These are phyloP conservation scores for Iris pallida DNA, from an alignment of 116 monocot species.

Conservation along the genomic window DNA sequence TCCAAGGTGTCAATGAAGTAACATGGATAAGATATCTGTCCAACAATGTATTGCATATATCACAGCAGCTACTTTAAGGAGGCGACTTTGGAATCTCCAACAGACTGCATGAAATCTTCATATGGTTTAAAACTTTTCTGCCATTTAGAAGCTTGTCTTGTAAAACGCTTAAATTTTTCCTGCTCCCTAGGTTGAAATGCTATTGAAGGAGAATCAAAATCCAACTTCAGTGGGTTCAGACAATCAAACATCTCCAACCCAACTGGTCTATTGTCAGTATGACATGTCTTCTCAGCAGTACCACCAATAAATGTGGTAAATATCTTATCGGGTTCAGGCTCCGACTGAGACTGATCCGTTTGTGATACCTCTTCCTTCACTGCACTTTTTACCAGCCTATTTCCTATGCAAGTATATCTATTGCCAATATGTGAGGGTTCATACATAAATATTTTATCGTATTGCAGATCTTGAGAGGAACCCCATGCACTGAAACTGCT, in stretches of 20 bases:
- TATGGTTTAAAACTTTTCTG: constrained; percentile 40
- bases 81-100: constrained; percentile 21
- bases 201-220: constrained; percentile 36
- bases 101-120: constrained; percentile 45
- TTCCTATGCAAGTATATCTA: background rate
- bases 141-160: constrained; percentile 55
- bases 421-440: constrained; percentile 20
- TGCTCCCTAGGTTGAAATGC: constrained; percentile 34
- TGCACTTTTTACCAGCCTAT: background rate
- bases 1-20: too few relatives aligned
- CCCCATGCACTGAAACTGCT: constrained; percentile 14
- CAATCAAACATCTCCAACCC: constrained; percentile 34
- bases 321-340: constrained; percentile 31
- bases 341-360: background rate
- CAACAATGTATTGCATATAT: too few relatives aligned
- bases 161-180: constrained; percentile 43
- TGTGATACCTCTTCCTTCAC: constrained; percentile 13
- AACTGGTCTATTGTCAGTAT: constrained; percentile 1
- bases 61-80: background rate
- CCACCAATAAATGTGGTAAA: constrained; percentile 61
- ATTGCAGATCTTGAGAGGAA: constrained; percentile 22
- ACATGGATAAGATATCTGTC: too few relatives aligned
- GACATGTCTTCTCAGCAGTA: constrained; percentile 15
- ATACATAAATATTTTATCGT: constrained; percentile 51
- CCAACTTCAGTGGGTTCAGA: constrained; percentile 29